Conservation (phyloP, 176 grass and related monocot genomes). For the Otatea glauca region DNA sequence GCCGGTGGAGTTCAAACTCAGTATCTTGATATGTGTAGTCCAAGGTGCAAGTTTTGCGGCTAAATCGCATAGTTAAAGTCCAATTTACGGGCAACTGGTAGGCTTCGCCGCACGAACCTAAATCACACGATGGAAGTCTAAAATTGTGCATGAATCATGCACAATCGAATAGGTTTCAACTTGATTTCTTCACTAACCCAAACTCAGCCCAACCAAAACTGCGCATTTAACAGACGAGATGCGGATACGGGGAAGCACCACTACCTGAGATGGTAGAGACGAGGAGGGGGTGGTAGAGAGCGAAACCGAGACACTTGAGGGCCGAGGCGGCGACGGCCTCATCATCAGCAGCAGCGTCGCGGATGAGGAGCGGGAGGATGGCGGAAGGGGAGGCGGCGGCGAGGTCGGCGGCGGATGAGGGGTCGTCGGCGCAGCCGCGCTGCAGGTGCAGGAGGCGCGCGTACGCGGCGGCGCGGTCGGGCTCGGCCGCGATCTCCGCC, state of each 20-base stretch:
- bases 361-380: conserved; percentile 61
- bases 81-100: background rate
- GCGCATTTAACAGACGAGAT: conserved; percentile 20
- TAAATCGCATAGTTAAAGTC: background rate
- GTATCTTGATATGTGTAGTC: too few relatives aligned
- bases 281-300: conserved; percentile 77
- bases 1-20: background rate
- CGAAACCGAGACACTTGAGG: conserved; percentile 84
- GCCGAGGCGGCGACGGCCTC: conserved; percentile 52
- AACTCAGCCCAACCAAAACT: background rate
- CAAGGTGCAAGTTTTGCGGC: background rate
- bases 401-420: conserved; percentile 58
- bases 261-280: conserved; percentile 66
- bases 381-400: conserved; percentile 45
- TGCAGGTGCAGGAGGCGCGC: conserved; percentile 60
- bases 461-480: conserved; percentile 61
- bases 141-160: background rate
- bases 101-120: background rate
- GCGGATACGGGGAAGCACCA: background rate
- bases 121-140: background rate
- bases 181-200: background rate
- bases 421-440: conserved; percentile 58
- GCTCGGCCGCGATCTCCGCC: conserved; percentile 50
- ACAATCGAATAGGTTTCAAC: background rate
- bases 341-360: conserved; percentile 45